Evolutionary conservation across 352 stramenopile species (phyloP).

Genomic region (Pythium phragmitis): DNA sequence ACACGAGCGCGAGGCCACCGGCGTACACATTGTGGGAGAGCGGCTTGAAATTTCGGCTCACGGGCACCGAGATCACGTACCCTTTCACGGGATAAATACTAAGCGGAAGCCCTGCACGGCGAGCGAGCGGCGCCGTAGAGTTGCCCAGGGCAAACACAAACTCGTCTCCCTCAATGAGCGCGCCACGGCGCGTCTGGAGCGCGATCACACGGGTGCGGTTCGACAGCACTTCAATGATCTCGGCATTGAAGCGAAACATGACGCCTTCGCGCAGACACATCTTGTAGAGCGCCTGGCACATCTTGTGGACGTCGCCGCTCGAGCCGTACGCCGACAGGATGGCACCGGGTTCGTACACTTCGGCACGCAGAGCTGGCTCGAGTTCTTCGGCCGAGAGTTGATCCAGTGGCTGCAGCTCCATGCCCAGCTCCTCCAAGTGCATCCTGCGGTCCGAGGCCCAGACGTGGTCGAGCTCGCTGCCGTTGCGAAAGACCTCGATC

Average conservation of each 20-base stretch:
- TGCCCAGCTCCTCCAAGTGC: slow-evolving; percentile 73
- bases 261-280: slow-evolving; percentile 81
- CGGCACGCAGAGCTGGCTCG: slow-evolving; percentile 55
- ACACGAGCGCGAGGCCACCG: slow-evolving; percentile 71
- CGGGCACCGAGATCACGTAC: slow-evolving; percentile 83
- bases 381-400: slow-evolving; percentile 55
- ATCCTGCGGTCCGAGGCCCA: slow-evolving; percentile 68
- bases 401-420: slow-evolving; percentile 74
- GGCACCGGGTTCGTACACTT: slow-evolving; percentile 62
- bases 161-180: slow-evolving; percentile 84
- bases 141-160: slow-evolving; percentile 86
- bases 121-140: slow-evolving; percentile 62
- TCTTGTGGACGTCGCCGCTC: slow-evolving; percentile 88
- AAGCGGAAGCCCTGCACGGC: slow-evolving; percentile 68
- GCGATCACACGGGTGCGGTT: slow-evolving; percentile 78
- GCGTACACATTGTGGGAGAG: slow-evolving; percentile 84
- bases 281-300: slow-evolving; percentile 78
- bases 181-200: slow-evolving; percentile 74
- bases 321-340: slow-evolving; percentile 82
- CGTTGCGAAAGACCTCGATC: slow-evolving; percentile 71
- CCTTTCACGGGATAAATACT: slow-evolving; percentile 85
- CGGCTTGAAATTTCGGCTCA: slow-evolving; percentile 57
- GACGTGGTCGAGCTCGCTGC: slow-evolving; percentile 60
- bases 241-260: slow-evolving; percentile 88
- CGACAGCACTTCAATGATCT: slow-evolving; percentile 76